A percentile compares a stretch with the other conserved stretches of the same genome.
Evolutionary conservation across 495 filamentous ascomycete species (phyloP).

Genomic region (Lentithecium fluviatile): DNA sequence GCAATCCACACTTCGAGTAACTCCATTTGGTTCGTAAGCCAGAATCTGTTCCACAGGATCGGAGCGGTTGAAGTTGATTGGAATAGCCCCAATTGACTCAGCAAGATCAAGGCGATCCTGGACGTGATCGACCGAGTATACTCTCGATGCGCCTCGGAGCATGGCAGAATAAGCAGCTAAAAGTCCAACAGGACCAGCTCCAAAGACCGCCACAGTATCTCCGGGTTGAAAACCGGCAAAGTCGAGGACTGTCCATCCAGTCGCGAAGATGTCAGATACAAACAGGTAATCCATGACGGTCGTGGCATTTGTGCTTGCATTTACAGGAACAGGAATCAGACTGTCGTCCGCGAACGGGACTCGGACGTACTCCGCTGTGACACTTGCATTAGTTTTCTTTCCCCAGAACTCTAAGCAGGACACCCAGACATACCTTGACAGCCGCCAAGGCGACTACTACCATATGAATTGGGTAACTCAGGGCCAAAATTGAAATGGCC

Average conservation of each 20-base stretch:
- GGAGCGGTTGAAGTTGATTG: slow-evolving; percentile 41
- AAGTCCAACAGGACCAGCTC: slow-evolving; percentile 52
- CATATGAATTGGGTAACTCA: too few relatives aligned
- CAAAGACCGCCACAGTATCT: slow-evolving; percentile 54
- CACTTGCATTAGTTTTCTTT: neutral
- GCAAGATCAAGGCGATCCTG: slow-evolving; percentile 52
- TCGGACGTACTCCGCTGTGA: slow-evolving; percentile 52
- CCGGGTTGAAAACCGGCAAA: slow-evolving; percentile 55
- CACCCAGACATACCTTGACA: slow-evolving; percentile 53
- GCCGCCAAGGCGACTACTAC: slow-evolving; percentile 57
- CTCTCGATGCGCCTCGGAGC: slow-evolving; percentile 53
- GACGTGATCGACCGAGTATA: slow-evolving; percentile 58
- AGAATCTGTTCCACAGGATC: slow-evolving; percentile 48
- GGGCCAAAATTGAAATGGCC: neutral
- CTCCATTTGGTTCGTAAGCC: slow-evolving; percentile 46
- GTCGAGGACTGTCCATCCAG: slow-evolving; percentile 58
- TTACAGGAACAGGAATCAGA: slow-evolving; percentile 46
- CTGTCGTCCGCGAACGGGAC: slow-evolving; percentile 61
- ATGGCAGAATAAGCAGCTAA: slow-evolving; percentile 58
- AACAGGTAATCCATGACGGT: too few relatives aligned
- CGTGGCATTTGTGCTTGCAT: slow-evolving; percentile 37
- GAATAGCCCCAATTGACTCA: slow-evolving; percentile 53
- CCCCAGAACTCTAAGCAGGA: too few relatives aligned
- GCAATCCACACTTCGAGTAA: slow-evolving; percentile 43
- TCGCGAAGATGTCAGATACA: slow-evolving; percentile 57